These are phyloP conservation scores for Barbarea vulgaris DNA, from an alignment of 345 rosid species.

Conservation along the genomic window DNA sequence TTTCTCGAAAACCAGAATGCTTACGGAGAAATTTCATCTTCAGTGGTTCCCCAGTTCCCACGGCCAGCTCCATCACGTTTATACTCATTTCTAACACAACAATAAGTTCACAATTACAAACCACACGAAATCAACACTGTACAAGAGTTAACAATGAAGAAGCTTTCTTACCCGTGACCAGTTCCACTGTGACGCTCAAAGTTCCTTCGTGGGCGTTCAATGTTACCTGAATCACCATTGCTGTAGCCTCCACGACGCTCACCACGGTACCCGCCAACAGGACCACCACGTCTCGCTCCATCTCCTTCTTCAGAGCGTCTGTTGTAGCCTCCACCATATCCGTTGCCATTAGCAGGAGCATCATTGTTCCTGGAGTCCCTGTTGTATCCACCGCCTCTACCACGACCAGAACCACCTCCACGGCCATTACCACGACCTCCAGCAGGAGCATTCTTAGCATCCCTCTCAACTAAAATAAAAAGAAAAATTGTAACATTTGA, in stretches of 20 bases:
- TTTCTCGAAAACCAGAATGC: slow-evolving; percentile 17
- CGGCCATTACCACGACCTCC: slow-evolving; percentile 51
- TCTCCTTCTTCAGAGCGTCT: slow-evolving; percentile 66
- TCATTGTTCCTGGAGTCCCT: slow-evolving; percentile 59
- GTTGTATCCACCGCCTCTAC: slow-evolving; percentile 54
- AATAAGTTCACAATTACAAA: not conserved
- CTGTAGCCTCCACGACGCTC: slow-evolving; percentile 65
- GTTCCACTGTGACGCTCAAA: slow-evolving; percentile 89
- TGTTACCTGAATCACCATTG: slow-evolving; percentile 72
- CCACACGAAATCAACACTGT: not conserved
- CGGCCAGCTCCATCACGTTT: slow-evolving; percentile 94
- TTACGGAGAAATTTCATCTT: slow-evolving; percentile 75
- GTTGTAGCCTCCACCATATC: slow-evolving; percentile 49
- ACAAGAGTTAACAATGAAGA: not conserved
- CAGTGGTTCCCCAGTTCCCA: slow-evolving; percentile 83
- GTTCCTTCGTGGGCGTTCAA: slow-evolving; percentile 64
- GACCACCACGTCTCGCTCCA: slow-evolving; percentile 51
- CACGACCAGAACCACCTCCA: slow-evolving; percentile 44
- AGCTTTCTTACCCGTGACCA: slow-evolving; percentile 70
- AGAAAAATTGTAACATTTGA: not conserved
- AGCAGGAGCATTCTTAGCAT: slow-evolving; percentile 54
- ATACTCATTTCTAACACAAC: slow-evolving; percentile 57
- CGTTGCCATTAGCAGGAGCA: slow-evolving; percentile 46
- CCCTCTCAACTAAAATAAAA: slow-evolving; percentile 54
- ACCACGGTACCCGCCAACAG: slow-evolving; percentile 64